Conservation (phyloP, 1,139 yeast genomes). For the Yamadazyma siamensis region DNA sequence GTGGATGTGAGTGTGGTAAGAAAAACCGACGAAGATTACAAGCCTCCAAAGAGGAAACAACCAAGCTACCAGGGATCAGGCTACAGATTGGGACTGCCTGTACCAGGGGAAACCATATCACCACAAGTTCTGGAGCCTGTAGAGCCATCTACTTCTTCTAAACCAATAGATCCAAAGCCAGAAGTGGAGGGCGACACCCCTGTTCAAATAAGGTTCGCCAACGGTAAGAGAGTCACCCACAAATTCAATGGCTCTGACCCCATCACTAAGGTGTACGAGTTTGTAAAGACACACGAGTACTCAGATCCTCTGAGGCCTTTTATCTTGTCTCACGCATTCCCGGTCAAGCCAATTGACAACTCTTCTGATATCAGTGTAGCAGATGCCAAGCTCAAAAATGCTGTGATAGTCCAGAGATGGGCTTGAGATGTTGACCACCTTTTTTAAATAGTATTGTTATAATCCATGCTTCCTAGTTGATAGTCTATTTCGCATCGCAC, state of each 20-base stretch:
- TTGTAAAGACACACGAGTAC: conserved; percentile 49
- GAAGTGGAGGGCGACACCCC: conserved; percentile 57
- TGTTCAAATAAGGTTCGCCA: conserved; percentile 83
- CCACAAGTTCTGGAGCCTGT: conserved; percentile 13
- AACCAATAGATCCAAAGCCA: conserved; percentile 1
- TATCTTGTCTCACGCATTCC: conserved; percentile 77
- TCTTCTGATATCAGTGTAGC: conserved; percentile 49
- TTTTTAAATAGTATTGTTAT: neutral
- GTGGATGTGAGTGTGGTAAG: conserved; percentile 91
- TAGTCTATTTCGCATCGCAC: neutral
- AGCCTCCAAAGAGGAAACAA: conserved; percentile 60
- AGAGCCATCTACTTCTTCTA: conserved; percentile 5
- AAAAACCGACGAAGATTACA: conserved; percentile 77
- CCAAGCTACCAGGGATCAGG: conserved; percentile 85
- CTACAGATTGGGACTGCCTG: conserved; percentile 86
- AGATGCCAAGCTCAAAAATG: conserved; percentile 74
- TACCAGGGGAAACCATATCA: conserved; percentile 61
- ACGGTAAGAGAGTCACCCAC: conserved; percentile 67
- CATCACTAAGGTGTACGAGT: conserved; percentile 66
- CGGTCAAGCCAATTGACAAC: conserved; percentile 70
- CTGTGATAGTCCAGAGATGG: conserved; percentile 94
- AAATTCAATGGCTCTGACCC: conserved; percentile 65
- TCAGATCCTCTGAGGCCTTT: conserved; percentile 49
- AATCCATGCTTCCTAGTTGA: neutral
- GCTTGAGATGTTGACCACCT: too few species aligned